phyloP scores from a whole-genome alignment of 179 eudicot species.

The Patellifolia procumbens region DNA sequence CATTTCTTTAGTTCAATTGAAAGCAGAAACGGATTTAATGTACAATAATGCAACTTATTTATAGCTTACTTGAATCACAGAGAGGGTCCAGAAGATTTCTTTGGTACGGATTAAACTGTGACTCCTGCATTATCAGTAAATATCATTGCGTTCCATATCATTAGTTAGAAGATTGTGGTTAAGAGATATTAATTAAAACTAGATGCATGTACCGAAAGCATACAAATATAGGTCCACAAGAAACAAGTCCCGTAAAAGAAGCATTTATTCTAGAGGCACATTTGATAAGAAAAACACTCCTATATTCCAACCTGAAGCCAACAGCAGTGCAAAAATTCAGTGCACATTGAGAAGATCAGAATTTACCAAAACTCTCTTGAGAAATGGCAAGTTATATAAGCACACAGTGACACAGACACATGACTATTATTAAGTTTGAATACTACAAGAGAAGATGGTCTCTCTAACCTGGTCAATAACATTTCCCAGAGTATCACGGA shows the following conservation, averaged over 20 bases:
- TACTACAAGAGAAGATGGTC: background rate
- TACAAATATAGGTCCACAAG: background rate
- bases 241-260: background rate
- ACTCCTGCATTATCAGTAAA: conserved; percentile 63
- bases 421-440: background rate
- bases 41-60: background rate
- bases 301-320: background rate
- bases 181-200: background rate
- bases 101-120: conserved; percentile 69
- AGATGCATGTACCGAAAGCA: too few species aligned
- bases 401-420: background rate
- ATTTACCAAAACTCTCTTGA: background rate
- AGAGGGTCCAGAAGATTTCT: conserved; percentile 85
- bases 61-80: conserved; percentile 83
- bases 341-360: background rate
- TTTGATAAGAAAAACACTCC: conserved; percentile 4
- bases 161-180: background rate
- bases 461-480: conserved; percentile 86
- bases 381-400: background rate
- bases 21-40: background rate
- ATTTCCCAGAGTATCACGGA: conserved; percentile 75
- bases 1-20: conserved; percentile 13
- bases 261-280: background rate
- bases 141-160: conserved; percentile 29
- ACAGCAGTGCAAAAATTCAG: background rate